Percentiles rank a stretch among this genome's conserved stretches.
Conservation (phyloP, 2,329 filamentous ascomycete species). For the Alternaria gaisen region DNA sequence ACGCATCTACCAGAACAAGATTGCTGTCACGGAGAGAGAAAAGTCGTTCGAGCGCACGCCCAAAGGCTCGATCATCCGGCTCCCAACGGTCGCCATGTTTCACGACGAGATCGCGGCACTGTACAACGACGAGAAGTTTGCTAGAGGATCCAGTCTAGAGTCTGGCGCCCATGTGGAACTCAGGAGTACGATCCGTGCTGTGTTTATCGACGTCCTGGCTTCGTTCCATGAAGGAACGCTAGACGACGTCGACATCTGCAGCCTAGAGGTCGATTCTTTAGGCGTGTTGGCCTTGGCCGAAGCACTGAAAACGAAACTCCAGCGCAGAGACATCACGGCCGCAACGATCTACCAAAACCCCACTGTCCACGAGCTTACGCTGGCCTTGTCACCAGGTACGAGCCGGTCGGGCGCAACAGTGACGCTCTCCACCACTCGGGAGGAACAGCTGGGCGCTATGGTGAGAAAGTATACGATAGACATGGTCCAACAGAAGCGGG, state of each 20-base stretch:
- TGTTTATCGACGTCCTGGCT: too few relatives aligned
- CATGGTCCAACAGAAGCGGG: background rate
- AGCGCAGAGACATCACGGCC: too few relatives aligned
- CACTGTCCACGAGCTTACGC: too few relatives aligned
- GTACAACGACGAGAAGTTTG: background rate
- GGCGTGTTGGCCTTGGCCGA: too few relatives aligned
- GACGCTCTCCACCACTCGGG: background rate
- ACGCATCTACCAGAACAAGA: background rate
- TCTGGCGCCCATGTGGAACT: background rate
- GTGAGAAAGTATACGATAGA: background rate
- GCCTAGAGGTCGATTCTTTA: too few relatives aligned
- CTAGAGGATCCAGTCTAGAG: background rate
- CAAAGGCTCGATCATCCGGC: background rate
- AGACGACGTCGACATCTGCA: too few relatives aligned
- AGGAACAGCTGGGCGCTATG: background rate
- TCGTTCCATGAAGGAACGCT: too few relatives aligned
- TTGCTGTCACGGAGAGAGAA: background rate
- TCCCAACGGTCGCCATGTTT: background rate
- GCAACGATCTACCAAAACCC: too few relatives aligned
- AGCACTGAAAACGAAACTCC: too few relatives aligned
- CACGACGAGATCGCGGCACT: background rate
- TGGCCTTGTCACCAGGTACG: too few relatives aligned
- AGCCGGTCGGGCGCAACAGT: background rate
- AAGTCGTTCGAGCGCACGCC: background rate
- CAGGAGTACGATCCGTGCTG: background rate